These are phyloP conservation scores for Annona squamosa DNA, from an alignment of 164 flowering plant species.

Conservation along the genomic window DNA sequence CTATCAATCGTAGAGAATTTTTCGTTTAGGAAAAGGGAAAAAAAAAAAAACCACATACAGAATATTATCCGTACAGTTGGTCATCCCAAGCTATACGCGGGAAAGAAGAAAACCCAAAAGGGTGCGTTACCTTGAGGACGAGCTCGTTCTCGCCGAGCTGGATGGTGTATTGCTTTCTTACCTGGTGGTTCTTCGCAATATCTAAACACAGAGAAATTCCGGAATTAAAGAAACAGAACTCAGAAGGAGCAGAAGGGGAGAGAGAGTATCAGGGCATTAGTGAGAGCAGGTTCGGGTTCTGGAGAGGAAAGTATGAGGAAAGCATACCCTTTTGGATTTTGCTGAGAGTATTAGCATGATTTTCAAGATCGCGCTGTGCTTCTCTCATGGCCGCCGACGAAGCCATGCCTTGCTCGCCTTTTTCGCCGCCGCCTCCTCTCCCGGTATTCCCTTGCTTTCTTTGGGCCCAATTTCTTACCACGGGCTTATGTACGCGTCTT, in stretches of 20 bases:
- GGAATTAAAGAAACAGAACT: not conserved
- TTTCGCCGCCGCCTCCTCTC: not conserved
- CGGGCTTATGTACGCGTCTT: too few relatives aligned
- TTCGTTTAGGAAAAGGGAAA: not conserved
- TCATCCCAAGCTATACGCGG: not conserved
- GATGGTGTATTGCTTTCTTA: constrained; percentile 90
- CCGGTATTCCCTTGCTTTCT: too few relatives aligned
- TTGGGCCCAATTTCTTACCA: too few relatives aligned
- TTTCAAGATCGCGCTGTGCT: constrained; percentile 72
- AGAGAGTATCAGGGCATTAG: constrained; percentile 6
- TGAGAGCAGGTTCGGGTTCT: not conserved
- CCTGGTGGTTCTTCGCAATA: constrained; percentile 84
- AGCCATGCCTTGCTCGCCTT: not conserved
- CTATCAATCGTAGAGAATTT: constrained; percentile 25
- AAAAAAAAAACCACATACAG: not conserved
- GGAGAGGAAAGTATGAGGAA: not conserved
- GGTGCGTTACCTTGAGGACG: constrained; percentile 67
- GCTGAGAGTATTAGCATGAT: constrained; percentile 76
- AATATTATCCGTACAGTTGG: too few relatives aligned
- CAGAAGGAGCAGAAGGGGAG: not conserved
- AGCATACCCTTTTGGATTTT: constrained; percentile 73
- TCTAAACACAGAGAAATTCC: constrained; percentile 32
- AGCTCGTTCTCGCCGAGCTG: constrained; percentile 98
- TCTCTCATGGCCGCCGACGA: constrained; percentile 46
- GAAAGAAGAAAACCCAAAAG: not conserved